Evolutionary conservation across 768 basidiomycete species (phyloP), one percentile per base, ranked within the genome.

Genomic region (Astraeus odoratus): DNA sequence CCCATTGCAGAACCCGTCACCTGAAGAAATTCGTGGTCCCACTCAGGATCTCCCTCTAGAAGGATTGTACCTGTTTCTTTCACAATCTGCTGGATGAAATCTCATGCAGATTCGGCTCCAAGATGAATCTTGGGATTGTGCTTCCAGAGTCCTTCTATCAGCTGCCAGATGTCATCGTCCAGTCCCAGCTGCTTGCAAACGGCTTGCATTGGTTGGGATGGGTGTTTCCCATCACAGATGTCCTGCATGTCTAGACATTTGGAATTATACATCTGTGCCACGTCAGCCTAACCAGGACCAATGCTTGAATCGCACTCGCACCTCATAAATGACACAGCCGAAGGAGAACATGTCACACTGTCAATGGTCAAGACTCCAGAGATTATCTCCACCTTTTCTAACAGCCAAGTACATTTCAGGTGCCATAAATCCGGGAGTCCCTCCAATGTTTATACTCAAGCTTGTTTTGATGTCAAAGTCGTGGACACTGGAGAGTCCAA

Each of bases 271-370:
- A 62, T 49, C 65, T 68, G 19, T 26, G 29, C 13, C n/a, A 16
- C 13, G 15, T 13, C 19, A 46, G 24, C 44, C 42, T 10, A 1
- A 22, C 0, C 19, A 23, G 3, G 10, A 3, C 13, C 33, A 2
- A 35, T 9, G 13, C 2, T 3, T 13, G 39, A 18, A 24, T 19
- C 1, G 29, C 10, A 12, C 44, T 8, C 12, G 7, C 30, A 67
- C 66, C 63, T 67, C 67, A 44, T 65, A 67, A 8, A 57, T 46
- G 30, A 65, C 54, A 2, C 57, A 64, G 4, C 60, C 67, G 39
- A 67, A 60, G 5, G 66, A 55, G 41, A 69, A 67, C 22, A 67
- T 60, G 42, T 67, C 66, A 27, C 59, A 51, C 39, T 56, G 59
- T n/a, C 61, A 61, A 27, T 15, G 35, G 8, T 52, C 42, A 10